Conservation (phyloP, 2,329 filamentous ascomycete genomes). For the Bipolaris cookei region DNA sequence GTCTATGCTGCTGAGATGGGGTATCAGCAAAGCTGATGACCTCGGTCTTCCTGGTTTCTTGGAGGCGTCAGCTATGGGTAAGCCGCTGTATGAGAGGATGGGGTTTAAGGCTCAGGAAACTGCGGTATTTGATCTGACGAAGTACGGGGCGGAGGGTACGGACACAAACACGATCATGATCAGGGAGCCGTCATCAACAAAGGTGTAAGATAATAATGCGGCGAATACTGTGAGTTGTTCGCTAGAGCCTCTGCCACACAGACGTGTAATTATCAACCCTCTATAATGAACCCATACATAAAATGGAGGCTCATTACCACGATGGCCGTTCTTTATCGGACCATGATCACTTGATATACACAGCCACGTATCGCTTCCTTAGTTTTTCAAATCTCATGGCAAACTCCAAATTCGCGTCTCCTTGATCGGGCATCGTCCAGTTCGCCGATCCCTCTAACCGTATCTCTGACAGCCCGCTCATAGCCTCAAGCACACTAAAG, state of each 20-base stretch:
- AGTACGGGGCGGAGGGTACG: slow-evolving; percentile 38
- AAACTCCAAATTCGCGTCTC: slow-evolving; percentile 1
- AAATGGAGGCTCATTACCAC: too few relatives aligned
- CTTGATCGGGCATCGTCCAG: not conserved
- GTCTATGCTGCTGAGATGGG: slow-evolving; percentile 49
- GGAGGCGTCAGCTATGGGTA: slow-evolving; percentile 51
- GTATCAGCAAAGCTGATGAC: slow-evolving; percentile 50
- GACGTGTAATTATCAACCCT: not conserved
- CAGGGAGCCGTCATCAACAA: slow-evolving; percentile 21
- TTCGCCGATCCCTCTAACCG: not conserved
- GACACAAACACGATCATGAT: slow-evolving; percentile 43
- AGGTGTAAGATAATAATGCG: not conserved
- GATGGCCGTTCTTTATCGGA: not conserved
- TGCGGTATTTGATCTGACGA: slow-evolving; percentile 32
- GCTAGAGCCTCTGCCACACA: not conserved
- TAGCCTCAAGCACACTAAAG: slow-evolving; percentile 4
- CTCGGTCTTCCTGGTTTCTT: slow-evolving; percentile 51
- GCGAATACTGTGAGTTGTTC: not conserved
- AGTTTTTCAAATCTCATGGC: not conserved
- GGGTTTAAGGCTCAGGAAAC: slow-evolving; percentile 33
- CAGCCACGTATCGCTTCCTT: not conserved
- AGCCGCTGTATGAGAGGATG: slow-evolving; percentile 48
- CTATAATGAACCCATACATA: not conserved
- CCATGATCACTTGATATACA: not conserved
- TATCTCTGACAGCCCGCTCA: slow-evolving; percentile 3